phyloP scores from a whole-genome alignment of 352 stramenopile species.

The Phytopythium oedochilum region DNA sequence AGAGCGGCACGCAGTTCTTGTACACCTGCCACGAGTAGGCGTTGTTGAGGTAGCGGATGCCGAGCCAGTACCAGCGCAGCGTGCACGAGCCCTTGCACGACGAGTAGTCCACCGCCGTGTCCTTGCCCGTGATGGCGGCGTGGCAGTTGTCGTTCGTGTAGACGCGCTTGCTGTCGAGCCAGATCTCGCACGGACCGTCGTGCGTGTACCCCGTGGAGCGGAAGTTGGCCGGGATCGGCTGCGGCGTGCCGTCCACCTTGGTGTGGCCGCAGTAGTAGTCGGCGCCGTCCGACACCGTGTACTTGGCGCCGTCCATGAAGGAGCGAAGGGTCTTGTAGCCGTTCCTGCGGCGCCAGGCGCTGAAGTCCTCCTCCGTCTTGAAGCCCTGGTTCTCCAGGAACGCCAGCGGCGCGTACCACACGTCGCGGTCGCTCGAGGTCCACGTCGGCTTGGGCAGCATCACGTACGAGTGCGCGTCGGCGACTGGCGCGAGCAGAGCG shows the following conservation, averaged over 20 bases:
- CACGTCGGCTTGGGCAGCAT: slow-evolving; percentile 32
- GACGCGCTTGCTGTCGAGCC: slow-evolving; percentile 33
- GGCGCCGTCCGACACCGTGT: slow-evolving; percentile 24
- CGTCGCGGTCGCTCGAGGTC: slow-evolving; percentile 24
- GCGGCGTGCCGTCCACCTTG: slow-evolving; percentile 13
- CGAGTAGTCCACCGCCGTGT: slow-evolving; percentile 30
- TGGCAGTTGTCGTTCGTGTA: slow-evolving; percentile 32
- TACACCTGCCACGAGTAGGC: slow-evolving; percentile 57
- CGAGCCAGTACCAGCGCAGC: slow-evolving; percentile 39
- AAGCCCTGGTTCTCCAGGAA: slow-evolving; percentile 46
- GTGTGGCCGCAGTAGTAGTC: slow-evolving; percentile 35
- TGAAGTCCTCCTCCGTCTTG: slow-evolving; percentile 36
- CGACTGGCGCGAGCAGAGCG: slow-evolving; percentile 12
- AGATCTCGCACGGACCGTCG: slow-evolving; percentile 38
- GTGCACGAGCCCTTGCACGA: slow-evolving; percentile 29
- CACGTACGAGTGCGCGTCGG: slow-evolving; percentile 29
- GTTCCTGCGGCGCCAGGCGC: slow-evolving; percentile 26
- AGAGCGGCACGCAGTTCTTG: slow-evolving; percentile 37
- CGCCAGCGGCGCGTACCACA: slow-evolving; percentile 35
- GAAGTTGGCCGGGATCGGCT: slow-evolving; percentile 30
- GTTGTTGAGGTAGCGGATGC: slow-evolving; percentile 35
- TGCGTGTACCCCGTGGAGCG: slow-evolving; percentile 47
- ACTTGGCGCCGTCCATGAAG: slow-evolving; percentile 34
- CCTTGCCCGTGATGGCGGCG: slow-evolving; percentile 25
- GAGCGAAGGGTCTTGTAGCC: slow-evolving; percentile 33